Evolutionary conservation across 176 grass and related monocot genomes (phyloP).

Genomic region (Musa schizocarpa): DNA sequence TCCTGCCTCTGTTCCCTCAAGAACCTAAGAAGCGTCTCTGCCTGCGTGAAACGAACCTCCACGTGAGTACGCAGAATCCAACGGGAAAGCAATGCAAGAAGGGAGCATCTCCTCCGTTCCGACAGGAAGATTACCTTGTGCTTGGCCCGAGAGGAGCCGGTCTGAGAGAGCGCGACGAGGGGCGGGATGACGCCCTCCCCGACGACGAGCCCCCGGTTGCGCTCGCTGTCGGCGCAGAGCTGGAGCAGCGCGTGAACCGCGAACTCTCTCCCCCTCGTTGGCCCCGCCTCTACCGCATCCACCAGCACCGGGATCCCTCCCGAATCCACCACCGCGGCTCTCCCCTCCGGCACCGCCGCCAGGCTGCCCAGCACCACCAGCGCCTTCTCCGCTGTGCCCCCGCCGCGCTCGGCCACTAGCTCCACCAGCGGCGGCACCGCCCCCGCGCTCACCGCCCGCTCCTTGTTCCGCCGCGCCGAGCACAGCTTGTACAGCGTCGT

Average conservation of each 20-base stretch:
- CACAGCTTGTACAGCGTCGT: slow-evolving; percentile 87
- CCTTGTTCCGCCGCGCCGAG: slow-evolving; percentile 73
- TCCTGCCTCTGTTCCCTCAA: too few relatives aligned
- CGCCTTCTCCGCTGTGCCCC: slow-evolving; percentile 77
- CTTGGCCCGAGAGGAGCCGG: slow-evolving; percentile 76
- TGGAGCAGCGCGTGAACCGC: slow-evolving; percentile 73
- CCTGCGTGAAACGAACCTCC: too few relatives aligned
- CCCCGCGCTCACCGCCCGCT: slow-evolving; percentile 65
- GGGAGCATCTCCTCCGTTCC: too few relatives aligned
- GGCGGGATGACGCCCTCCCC: slow-evolving; percentile 82
- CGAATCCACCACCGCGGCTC: slow-evolving; percentile 60
- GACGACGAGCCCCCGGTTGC: slow-evolving; percentile 70
- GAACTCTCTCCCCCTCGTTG: slow-evolving; percentile 70
- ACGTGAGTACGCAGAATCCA: too few relatives aligned
- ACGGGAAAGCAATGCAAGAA: too few relatives aligned
- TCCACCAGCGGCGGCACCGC: slow-evolving; percentile 61
- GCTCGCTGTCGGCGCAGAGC: slow-evolving; percentile 51
- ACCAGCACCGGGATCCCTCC: slow-evolving; percentile 65
- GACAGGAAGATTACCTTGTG: slow-evolving; percentile 52
- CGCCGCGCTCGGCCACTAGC: slow-evolving; percentile 52
- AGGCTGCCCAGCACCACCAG: slow-evolving; percentile 83
- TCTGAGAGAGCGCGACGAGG: slow-evolving; percentile 70
- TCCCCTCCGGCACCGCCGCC: slow-evolving; percentile 50
- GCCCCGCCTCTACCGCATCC: slow-evolving; percentile 76
- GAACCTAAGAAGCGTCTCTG: too few relatives aligned